A percentile compares a stretch with the other conserved stretches of the same genome.
phyloP scores from a whole-genome alignment of 352 stramenopile genomes.

The Lagenidium giganteum region DNA sequence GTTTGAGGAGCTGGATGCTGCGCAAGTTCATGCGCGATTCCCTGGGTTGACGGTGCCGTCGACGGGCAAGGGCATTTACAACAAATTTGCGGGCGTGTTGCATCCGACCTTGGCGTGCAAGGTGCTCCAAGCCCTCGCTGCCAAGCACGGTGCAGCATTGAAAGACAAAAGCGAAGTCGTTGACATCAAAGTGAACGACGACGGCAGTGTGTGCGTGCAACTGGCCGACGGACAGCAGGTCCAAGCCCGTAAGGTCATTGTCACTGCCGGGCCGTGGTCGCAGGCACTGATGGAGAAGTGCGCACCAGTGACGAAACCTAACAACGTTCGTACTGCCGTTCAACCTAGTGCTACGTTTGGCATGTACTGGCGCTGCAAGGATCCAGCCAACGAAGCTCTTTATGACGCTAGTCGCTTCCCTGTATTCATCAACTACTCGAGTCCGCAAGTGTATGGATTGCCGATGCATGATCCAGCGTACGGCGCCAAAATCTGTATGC shows the following conservation, averaged over 20 bases:
- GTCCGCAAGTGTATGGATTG: slow-evolving; percentile 38
- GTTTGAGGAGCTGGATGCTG: slow-evolving; percentile 28
- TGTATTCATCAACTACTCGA: slow-evolving; percentile 45
- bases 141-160: slow-evolving; percentile 21
- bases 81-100: slow-evolving; percentile 28
- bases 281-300: slow-evolving; percentile 21
- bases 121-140: slow-evolving; percentile 32
- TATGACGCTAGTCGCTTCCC: slow-evolving; percentile 38
- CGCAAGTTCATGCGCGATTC: slow-evolving; percentile 29
- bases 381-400: too few species aligned
- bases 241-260: slow-evolving; percentile 25
- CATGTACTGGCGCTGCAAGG: slow-evolving; percentile 34
- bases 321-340: too few species aligned
- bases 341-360: slow-evolving; percentile 49
- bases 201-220: slow-evolving; percentile 17
- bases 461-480: slow-evolving; percentile 25
- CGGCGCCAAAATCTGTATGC: slow-evolving; percentile 63
- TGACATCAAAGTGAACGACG: slow-evolving; percentile 17
- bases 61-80: slow-evolving; percentile 28
- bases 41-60: slow-evolving; percentile 30
- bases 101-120: slow-evolving; percentile 35
- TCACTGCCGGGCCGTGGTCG: slow-evolving; percentile 38
- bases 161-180: too few species aligned
- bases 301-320: slow-evolving; percentile 8
- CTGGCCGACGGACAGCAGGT: slow-evolving; percentile 17